These are phyloP conservation scores for Primulina tabacum DNA, from an alignment of 257 asterid genomes.

Conservation along the genomic window DNA sequence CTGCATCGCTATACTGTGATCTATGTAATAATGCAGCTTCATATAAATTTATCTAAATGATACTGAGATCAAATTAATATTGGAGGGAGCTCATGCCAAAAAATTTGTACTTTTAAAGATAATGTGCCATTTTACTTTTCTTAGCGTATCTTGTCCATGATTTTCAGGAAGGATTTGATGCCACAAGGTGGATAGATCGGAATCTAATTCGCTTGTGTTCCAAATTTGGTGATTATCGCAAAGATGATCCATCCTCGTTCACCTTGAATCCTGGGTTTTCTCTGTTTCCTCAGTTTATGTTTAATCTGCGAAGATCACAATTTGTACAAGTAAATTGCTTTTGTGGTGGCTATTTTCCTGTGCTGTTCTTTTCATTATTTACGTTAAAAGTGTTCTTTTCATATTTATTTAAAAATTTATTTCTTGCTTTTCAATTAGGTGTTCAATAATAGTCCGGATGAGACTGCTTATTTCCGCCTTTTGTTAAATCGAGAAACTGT, in stretches of 20 bases:
- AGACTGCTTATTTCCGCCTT: slow-evolving; percentile 96
- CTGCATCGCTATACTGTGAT: slow-evolving; percentile 5
- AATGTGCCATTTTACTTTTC: background rate
- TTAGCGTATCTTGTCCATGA: background rate
- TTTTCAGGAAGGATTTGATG: slow-evolving; percentile 90
- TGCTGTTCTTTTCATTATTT: slow-evolving; percentile 6
- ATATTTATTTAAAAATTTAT: background rate
- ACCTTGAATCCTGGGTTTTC: slow-evolving; percentile 78
- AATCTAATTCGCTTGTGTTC: slow-evolving; percentile 89
- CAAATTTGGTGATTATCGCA: slow-evolving; percentile 94
- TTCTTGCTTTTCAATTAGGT: slow-evolving; percentile 46
- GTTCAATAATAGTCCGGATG: slow-evolving; percentile 96
- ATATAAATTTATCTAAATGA: background rate
- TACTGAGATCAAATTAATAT: background rate
- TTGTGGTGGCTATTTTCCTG: background rate
- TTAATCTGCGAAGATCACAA: slow-evolving; percentile 93
- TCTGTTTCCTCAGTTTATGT: slow-evolving; percentile 93
- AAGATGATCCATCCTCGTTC: slow-evolving; percentile 91
- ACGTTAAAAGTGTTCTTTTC: slow-evolving; percentile 7
- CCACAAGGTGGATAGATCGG: slow-evolving; percentile 95
- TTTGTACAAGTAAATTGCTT: slow-evolving; percentile 72
- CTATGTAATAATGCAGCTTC: slow-evolving; percentile 11
- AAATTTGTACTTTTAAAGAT: too few species aligned
- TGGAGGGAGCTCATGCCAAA: background rate
- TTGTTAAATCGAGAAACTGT: slow-evolving; percentile 86